Percentiles rank a stretch among this genome's conserved stretches.
Evolutionary conservation across 2,329 filamentous ascomycete species (phyloP).

Genomic region (Hypoxylon sp.): DNA sequence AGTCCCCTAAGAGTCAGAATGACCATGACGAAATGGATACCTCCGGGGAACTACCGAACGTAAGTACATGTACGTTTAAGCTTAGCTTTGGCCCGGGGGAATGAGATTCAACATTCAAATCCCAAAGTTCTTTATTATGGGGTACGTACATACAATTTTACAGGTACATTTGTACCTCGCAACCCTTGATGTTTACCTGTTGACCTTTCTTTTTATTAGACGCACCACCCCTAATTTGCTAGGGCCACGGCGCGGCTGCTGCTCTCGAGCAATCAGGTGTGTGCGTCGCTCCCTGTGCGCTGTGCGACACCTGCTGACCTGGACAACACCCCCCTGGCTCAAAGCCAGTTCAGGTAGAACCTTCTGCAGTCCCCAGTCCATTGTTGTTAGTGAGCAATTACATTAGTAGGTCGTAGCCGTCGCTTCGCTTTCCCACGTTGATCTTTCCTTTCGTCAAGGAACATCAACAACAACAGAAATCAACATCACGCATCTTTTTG

Average conservation of each 20-base stretch:
- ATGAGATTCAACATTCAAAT: constrained; percentile 15
- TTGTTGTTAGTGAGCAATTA: constrained; percentile 37
- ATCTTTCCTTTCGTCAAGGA: constrained; percentile 60
- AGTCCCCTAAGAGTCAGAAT: constrained; percentile 16
- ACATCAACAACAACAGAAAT: constrained; percentile 62
- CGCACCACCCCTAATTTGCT: constrained; percentile 34
- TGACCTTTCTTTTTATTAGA: constrained; percentile 25
- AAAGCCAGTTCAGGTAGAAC: constrained; percentile 22
- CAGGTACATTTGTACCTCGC: background rate
- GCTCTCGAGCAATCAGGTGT: constrained; percentile 35
- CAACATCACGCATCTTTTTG: constrained; percentile 57
- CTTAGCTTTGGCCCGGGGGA: constrained; percentile 8
- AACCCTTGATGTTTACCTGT: too few species aligned
- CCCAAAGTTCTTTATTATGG: background rate
- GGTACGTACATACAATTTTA: background rate
- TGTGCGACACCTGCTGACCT: constrained; percentile 39
- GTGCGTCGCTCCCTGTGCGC: constrained; percentile 38
- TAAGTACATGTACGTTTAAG: background rate
- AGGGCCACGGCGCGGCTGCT: constrained; percentile 30
- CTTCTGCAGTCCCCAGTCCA: constrained; percentile 31
- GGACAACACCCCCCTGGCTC: constrained; percentile 30
- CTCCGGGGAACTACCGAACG: too few species aligned
- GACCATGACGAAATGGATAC: constrained; percentile 30
- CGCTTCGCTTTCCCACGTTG: constrained; percentile 54
- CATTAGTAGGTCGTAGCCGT: constrained; percentile 51